Conservation (phyloP, 169 alveolate species). For the Plasmodium inui region DNA sequence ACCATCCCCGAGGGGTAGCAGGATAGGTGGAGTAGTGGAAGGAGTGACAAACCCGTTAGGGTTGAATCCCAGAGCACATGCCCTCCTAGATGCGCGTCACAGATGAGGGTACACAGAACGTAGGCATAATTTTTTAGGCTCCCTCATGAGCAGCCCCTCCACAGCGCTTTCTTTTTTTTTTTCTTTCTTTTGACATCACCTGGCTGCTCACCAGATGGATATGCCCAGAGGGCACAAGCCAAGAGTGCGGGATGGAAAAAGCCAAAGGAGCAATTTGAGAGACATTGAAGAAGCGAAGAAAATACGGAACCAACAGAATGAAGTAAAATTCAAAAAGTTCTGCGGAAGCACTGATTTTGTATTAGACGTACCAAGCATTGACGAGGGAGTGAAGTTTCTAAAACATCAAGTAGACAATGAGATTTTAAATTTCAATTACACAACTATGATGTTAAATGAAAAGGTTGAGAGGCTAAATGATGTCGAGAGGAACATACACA, state of each 20-base stretch:
- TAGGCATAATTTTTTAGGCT: background rate
- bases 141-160: background rate
- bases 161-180: background rate
- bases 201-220: background rate
- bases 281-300: conserved; percentile 21
- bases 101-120: background rate
- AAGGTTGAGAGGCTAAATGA: conserved; percentile 52
- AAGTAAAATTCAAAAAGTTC: conserved; percentile 42
- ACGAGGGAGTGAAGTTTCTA: conserved; percentile 36
- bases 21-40: background rate
- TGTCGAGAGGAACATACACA: conserved; percentile 32
- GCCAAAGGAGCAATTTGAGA: background rate
- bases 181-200: background rate
- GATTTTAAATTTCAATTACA: conserved; percentile 28
- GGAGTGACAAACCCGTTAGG: background rate
- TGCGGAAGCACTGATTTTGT: conserved; percentile 44
- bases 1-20: background rate
- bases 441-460: conserved; percentile 46
- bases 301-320: conserved; percentile 20
- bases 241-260: conserved; percentile 2
- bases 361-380: conserved; percentile 36
- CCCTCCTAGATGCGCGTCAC: background rate
- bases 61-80: background rate
- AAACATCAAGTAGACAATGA: conserved; percentile 53
- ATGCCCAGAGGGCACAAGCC: conserved; percentile 5